Conservation (phyloP, 371 early-diverging fungal species). For the Polyrhizophydium stewartii region DNA sequence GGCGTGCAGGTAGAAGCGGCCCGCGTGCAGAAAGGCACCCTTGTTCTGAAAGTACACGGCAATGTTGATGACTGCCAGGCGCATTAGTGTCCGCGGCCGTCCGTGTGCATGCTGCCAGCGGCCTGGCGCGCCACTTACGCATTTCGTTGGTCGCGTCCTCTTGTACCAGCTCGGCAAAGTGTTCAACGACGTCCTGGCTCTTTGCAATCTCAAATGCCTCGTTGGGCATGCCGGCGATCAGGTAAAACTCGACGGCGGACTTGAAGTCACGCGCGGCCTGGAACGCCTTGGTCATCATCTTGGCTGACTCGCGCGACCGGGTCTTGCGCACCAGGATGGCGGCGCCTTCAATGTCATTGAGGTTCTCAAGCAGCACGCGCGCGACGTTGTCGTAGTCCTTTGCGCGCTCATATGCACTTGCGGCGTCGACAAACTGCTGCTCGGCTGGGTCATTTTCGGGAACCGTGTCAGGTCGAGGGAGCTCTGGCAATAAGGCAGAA, state of each 20-base stretch:
- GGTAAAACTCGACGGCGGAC: constrained; percentile 48
- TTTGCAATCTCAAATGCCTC: constrained; percentile 51
- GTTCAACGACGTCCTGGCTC: constrained; percentile 44
- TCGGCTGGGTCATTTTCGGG: constrained; percentile 10
- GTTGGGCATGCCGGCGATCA: constrained; percentile 46
- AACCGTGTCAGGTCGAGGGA: background rate
- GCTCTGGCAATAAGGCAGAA: background rate
- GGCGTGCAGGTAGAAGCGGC: constrained; percentile 31
- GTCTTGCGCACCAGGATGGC: constrained; percentile 38
- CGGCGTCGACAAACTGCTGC: constrained; percentile 38
- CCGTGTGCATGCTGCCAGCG: too few species aligned
- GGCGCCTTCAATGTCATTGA: constrained; percentile 36
- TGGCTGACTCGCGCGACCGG: constrained; percentile 41
- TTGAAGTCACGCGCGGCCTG: constrained; percentile 30
- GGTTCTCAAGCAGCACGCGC: constrained; percentile 36
- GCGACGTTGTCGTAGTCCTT: constrained; percentile 39
- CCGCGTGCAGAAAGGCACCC: constrained; percentile 29
- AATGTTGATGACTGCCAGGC: constrained; percentile 21
- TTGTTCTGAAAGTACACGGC: constrained; percentile 35
- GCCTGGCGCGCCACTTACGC: constrained; percentile 12
- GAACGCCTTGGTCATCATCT: constrained; percentile 42
- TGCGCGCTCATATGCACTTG: constrained; percentile 41
- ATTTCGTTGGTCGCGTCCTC: constrained; percentile 32
- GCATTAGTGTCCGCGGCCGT: background rate
- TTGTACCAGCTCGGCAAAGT: constrained; percentile 40